phyloP scores from a whole-genome alignment of 345 rosid genomes.

The Kandelia obovata region DNA sequence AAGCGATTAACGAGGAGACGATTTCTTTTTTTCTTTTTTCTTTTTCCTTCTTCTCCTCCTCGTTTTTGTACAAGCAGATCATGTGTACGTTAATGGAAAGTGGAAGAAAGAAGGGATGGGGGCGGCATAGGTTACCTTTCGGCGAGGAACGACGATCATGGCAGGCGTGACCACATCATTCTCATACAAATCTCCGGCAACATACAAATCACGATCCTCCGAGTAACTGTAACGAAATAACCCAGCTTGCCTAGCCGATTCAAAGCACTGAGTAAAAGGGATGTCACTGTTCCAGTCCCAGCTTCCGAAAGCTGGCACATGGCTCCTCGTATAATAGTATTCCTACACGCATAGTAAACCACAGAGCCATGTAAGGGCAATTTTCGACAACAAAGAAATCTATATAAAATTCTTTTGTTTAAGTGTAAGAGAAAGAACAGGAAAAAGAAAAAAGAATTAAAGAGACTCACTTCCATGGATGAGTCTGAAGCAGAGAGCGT shows the following conservation, averaged over 20 bases:
- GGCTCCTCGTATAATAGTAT: conserved; percentile 48
- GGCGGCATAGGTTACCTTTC: conserved; percentile 36
- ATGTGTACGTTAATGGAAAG: neutral
- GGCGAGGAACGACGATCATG: conserved; percentile 87
- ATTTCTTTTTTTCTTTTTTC: too few relatives aligned
- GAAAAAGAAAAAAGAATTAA: neutral
- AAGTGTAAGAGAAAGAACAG: neutral
- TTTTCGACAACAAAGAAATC: neutral
- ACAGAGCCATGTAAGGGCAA: neutral
- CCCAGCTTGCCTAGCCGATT: conserved; percentile 64
- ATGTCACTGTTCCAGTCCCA: conserved; percentile 92
- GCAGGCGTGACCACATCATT: conserved; percentile 77
- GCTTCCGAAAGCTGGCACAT: conserved; percentile 94
- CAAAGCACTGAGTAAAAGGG: conserved; percentile 91
- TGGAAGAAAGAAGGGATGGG: neutral
- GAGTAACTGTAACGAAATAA: conserved; percentile 67
- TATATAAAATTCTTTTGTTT: neutral
- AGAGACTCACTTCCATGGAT: conserved; percentile 18
- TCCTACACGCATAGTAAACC: conserved; percentile 19
- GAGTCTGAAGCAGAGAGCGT: neutral
- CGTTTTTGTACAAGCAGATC: neutral
- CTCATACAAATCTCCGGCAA: conserved; percentile 86
- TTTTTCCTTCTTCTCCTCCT: too few relatives aligned
- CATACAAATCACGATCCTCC: conserved; percentile 77
- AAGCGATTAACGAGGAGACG: too few relatives aligned